Conservation (phyloP, 805 yeast genomes). For the Metschnikowia dekortorum region DNA sequence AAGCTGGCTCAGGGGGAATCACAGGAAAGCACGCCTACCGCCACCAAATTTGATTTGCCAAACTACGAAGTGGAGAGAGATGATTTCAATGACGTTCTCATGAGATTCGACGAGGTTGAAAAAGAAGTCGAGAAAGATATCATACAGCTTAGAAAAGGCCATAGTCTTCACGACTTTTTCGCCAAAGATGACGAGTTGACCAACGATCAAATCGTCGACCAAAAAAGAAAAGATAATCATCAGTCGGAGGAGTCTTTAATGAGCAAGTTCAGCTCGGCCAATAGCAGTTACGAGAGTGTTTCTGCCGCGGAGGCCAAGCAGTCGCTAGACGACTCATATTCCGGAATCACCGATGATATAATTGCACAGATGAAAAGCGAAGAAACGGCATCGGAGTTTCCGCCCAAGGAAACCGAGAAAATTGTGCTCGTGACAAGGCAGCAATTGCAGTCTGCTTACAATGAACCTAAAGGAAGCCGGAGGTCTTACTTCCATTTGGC, state of each 20-base stretch:
- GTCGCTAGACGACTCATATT: background rate
- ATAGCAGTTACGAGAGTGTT: slow-evolving; percentile 3
- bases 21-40: background rate
- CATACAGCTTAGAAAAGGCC: slow-evolving; percentile 5
- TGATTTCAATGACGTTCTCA: slow-evolving; percentile 14
- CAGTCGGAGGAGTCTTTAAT: slow-evolving; percentile 16
- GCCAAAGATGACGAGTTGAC: slow-evolving; percentile 41
- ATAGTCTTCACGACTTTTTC: slow-evolving; percentile 21
- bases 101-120: slow-evolving; percentile 17
- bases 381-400: slow-evolving; percentile 2
- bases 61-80: slow-evolving; percentile 13
- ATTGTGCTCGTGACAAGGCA: slow-evolving; percentile 1
- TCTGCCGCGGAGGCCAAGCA: background rate
- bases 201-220: slow-evolving; percentile 37
- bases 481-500: slow-evolving; percentile 26
- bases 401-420: background rate
- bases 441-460: slow-evolving; percentile 6
- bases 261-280: slow-evolving; percentile 1
- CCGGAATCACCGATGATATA: background rate
- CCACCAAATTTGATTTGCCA: slow-evolving; percentile 11
- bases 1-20: background rate
- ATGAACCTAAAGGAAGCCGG: slow-evolving; percentile 2
- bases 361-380: background rate
- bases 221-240: slow-evolving; percentile 27
- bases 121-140: slow-evolving; percentile 15